Evolutionary conservation across 257 asterid genomes (phyloP).

Genomic region (Agastache rugosa): DNA sequence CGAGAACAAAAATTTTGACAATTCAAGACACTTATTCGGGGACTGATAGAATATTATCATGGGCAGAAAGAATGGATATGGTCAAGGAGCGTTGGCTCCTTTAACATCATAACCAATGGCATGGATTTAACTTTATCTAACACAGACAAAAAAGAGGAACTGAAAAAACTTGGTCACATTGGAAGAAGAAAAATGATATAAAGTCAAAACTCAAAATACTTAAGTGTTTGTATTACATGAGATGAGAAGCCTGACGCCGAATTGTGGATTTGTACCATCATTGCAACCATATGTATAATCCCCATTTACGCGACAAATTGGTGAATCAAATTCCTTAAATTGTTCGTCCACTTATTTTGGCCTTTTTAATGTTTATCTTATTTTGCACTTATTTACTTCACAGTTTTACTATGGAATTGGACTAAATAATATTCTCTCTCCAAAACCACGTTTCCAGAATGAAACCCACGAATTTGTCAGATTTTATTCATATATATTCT

Average conservation of each 20-base stretch:
- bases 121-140: background rate
- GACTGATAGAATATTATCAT: too few species aligned
- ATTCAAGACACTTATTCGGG: too few species aligned
- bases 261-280: background rate
- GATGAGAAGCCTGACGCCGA: slow-evolving; percentile 26
- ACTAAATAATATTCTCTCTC: too few species aligned
- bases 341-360: slow-evolving; percentile 44
- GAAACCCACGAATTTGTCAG: background rate
- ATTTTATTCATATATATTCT: slow-evolving; percentile 24
- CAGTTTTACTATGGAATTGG: too few species aligned
- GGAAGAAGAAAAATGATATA: background rate
- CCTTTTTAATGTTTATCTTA: background rate
- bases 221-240: slow-evolving; percentile 17
- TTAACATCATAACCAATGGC: slow-evolving; percentile 16
- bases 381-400: too few species aligned
- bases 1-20: too few species aligned
- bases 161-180: slow-evolving; percentile 9
- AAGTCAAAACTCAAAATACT: slow-evolving; percentile 10
- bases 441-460: too few species aligned
- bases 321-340: slow-evolving; percentile 40
- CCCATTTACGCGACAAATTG: slow-evolving; percentile 41
- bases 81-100: background rate
- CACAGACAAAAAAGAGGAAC: background rate
- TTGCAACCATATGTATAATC: too few species aligned
- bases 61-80: background rate